Evolutionary conservation across 768 basidiomycete genomes (phyloP), one percentile per base, ranked within the genome.

Genomic region (Serendipita sp.): DNA sequence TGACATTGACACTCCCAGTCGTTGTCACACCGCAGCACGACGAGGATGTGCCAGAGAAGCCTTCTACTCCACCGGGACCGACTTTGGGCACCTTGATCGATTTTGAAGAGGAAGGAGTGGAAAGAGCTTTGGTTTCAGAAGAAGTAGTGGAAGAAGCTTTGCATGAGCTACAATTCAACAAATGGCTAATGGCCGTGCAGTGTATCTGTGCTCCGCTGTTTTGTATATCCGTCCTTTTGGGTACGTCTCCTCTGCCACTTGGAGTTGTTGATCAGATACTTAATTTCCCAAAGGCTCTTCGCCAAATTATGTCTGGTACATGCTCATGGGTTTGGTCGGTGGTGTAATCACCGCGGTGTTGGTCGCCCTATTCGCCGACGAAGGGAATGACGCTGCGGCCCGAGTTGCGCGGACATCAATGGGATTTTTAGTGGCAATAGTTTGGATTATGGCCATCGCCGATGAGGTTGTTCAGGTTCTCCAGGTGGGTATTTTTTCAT

Each of bases 361-460:
- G 1, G 85, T 90, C 1, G 74, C 82, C 3, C 71, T 83, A 0
- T 85, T 85, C 69, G 81, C 81, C 0, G 78, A 80, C 4, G 79
- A 80, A 46, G 86, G 89, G 2, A 76, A 78, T 18, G 78, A 83
- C 67, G 77, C 79, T 3, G 70, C 80, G 13, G 79, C 82, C 52
- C 80, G 83, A 65, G 79, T 92, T 74, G 78, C 81, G 8, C 81
- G 93, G 8, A 95, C 91, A 71, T 86, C 85, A 28, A 85, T 94
- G 79, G 95, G 96, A 0, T 99, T 99, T 75, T 72, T 85, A 23
- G 86, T 95, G 32, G 80, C 92, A 2, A 83, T 97, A 67, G 85
- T 97, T 5, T 99, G 96, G 95, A 97, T 99, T 69, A 94, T 97
- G 84, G 92, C 89, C 3, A 93, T 98, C 56, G 93, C 94, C 0